Conservation (phyloP, 805 yeast genomes). For the Yarrowia phangngaensis region DNA sequence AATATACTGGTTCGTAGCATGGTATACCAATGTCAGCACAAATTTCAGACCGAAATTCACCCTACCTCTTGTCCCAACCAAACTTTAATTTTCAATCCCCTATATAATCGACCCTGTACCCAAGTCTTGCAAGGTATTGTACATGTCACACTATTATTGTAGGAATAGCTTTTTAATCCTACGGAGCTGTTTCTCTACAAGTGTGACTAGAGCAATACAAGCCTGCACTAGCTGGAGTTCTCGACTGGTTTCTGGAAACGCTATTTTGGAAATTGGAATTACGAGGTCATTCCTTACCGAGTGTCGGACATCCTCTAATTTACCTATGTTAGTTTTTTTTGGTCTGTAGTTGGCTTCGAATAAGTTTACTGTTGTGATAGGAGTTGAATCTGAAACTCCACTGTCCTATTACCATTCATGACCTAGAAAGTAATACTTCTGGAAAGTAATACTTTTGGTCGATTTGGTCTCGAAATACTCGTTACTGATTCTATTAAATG, state of each 20-base stretch:
- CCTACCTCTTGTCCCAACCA: constrained; percentile 23
- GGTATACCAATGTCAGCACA: too few species aligned
- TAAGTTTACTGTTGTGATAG: too few species aligned
- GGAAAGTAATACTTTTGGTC: too few species aligned
- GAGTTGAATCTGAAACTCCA: too few species aligned
- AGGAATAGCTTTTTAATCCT: constrained; percentile 25
- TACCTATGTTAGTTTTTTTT: too few species aligned
- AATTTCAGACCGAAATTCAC: constrained; percentile 5
- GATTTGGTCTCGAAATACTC: too few species aligned
- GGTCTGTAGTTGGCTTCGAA: too few species aligned
- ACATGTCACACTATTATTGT: constrained; percentile 24
- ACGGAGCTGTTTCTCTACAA: constrained; percentile 25
- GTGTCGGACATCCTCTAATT: constrained; percentile 22
- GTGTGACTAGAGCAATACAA: constrained; percentile 26
- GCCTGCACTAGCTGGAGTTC: constrained; percentile 27
- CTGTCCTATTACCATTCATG: too few species aligned
- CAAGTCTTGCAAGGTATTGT: constrained; percentile 23
- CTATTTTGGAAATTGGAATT: constrained; percentile 24
- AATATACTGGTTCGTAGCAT: too few species aligned
- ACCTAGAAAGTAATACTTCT: too few species aligned
- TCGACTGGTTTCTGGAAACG: constrained; percentile 24
- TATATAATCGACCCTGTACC: constrained; percentile 2
- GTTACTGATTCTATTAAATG: too few species aligned
- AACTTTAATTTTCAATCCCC: not conserved
- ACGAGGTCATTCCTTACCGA: constrained; percentile 25